These are phyloP conservation scores for Oenanthe javanica DNA, from an alignment of 140 eudicot genomes.

Conservation along the genomic window DNA sequence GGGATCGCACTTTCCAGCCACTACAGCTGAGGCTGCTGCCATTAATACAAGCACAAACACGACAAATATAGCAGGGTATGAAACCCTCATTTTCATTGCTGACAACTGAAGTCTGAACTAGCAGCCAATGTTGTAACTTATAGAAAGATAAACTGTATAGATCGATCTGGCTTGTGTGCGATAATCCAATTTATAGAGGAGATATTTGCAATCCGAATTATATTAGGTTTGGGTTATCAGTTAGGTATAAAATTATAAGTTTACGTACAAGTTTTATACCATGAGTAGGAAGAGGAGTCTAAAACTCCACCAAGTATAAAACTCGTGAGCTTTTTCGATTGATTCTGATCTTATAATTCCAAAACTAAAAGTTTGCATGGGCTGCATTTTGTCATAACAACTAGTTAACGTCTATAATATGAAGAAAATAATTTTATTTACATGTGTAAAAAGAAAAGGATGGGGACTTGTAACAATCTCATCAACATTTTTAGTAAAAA, in stretches of 20 bases:
- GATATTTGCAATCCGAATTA: background rate
- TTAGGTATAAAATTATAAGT: background rate
- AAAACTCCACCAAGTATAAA: background rate
- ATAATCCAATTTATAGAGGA: conserved; percentile 9
- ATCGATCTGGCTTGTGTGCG: background rate
- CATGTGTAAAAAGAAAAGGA: background rate
- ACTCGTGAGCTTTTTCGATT: background rate
- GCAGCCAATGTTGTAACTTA: background rate
- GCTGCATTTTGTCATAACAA: background rate
- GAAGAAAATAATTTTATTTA: too few species aligned
- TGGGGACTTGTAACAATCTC: background rate
- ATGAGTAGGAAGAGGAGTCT: background rate
- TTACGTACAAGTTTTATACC: background rate
- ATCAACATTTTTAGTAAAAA: background rate
- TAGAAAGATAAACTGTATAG: background rate
- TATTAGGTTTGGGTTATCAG: background rate
- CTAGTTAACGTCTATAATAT: background rate
- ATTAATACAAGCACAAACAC: background rate
- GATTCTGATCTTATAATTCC: background rate
- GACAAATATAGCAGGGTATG: background rate
- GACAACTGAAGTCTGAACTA: too few species aligned
- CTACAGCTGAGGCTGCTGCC: conserved; percentile 6
- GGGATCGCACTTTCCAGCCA: conserved; percentile 34
- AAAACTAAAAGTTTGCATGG: background rate
- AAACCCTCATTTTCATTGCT: background rate